Evolutionary conservation across 495 filamentous ascomycete genomes (phyloP), one percentile per base, ranked within the genome.

Genomic region (Letharia columbiana): DNA sequence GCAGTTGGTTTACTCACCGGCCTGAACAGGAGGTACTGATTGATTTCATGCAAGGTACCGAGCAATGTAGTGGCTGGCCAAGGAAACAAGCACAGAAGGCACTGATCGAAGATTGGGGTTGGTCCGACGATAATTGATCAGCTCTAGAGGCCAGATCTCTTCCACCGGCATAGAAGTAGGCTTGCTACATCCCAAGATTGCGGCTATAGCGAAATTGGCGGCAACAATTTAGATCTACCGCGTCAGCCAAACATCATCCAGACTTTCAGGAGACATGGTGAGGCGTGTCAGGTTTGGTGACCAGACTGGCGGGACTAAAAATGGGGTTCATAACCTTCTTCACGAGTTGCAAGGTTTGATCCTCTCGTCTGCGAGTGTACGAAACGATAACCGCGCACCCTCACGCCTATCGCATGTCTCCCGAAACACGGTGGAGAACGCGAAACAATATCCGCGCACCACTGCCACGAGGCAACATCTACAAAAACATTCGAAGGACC

Each of bases 11-110:
- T 17, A 54, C 41, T 37, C 39, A 64, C 20, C 42, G 62, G 37
- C 18, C 37, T 6, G 66, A 67, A 40, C 60, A 60, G 49, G 61
- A 31, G 20, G 61, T 58, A 31, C 56, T 68, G 18, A 47, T 68
- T 4, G 44, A 52, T 2, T 50, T 61, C 4, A 39, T 68, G 56
- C 56, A 45, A 23, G n/a, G 41, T 8, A 68, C 41, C 5, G 66
- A 68, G 31, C 41, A 68, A 15, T 60, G 61, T 31, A 64, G 61
- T 54, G 42, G 66, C 61, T 68, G 66, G 62, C 66, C 56, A 60
- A 60, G 61, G 17, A 42, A 50, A 23, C 18, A 41, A 13, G 61
- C 56, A 13, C 50, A 64, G 52, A 50, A 35, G 17, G 8, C 13
- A 45, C 23, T 68, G 50, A 64, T 60, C 18, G 54, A 52, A 23